phyloP scores from a whole-genome alignment of 2,329 filamentous ascomycete species.

The Colletotrichum gigasporum region DNA sequence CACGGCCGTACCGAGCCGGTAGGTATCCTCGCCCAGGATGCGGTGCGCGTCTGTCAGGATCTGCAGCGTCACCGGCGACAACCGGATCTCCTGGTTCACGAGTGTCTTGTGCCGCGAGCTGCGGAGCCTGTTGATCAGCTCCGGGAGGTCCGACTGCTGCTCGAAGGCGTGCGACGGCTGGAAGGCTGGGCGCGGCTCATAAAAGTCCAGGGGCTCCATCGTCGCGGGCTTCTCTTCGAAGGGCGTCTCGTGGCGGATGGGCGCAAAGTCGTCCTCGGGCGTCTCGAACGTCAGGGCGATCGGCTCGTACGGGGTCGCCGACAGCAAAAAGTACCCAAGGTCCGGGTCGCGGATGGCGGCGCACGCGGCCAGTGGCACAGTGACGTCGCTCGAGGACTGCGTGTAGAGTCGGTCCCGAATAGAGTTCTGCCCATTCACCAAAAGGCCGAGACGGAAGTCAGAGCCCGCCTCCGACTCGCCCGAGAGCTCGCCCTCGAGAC shows the following conservation, averaged over 20 bases:
- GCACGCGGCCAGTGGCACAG: constrained; percentile 62
- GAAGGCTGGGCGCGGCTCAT: constrained; percentile 73
- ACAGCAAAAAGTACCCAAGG: constrained; percentile 71
- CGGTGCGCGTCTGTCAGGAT: constrained; percentile 79
- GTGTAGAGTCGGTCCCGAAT: constrained; percentile 66
- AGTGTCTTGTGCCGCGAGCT: constrained; percentile 69
- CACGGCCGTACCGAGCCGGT: constrained; percentile 73
- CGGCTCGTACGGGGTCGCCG: constrained; percentile 66
- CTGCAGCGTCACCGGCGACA: constrained; percentile 76
- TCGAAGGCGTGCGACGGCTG: constrained; percentile 70
- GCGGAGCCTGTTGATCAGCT: constrained; percentile 63
- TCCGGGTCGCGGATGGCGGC: constrained; percentile 67
- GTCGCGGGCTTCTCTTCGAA: constrained; percentile 52
- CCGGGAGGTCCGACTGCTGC: constrained; percentile 63
- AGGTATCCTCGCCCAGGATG: constrained; percentile 74
- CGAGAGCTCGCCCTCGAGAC: constrained; percentile 68
- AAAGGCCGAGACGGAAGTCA: constrained; percentile 69
- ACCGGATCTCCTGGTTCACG: constrained; percentile 73
- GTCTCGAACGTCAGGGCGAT: constrained; percentile 68
- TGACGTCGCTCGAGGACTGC: constrained; percentile 56
- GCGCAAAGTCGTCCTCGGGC: constrained; percentile 60
- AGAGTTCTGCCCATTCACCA: constrained; percentile 67
- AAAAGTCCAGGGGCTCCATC: constrained; percentile 61
- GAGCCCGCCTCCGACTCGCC: constrained; percentile 65
- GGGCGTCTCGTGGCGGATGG: constrained; percentile 54